Base-by-base conservation (phyloP, 83 land plant genomes). In the Larix sibirica region DNA sequence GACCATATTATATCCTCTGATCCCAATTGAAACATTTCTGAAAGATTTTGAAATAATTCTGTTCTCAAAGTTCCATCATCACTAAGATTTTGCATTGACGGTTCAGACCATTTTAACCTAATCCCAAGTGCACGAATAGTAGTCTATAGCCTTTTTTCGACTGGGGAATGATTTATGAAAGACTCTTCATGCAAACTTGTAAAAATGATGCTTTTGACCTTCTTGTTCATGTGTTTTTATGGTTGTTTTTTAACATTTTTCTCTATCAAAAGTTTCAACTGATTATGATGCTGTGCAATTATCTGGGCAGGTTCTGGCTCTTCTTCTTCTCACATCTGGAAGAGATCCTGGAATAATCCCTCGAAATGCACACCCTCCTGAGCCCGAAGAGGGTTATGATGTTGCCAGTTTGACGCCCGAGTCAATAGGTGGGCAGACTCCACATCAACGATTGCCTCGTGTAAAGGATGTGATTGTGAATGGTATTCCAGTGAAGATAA, bases 311-410 rank as follows among this genome's bases (percentile, higher is more conserved):
- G 88, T 83, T 70, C 80, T 96, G 75, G 66, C 86, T 44, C 82
- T 96, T 50, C 90, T 96, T 65, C 81, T 96, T 56, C 83, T 92
- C 76, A 94, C 98, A 44, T 96, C 98, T 24, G 96, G 95, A 64
- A 92, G 95, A 87, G 98, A 94, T 87, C 96, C 98, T 79, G 98
- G 98, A 33, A 96, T 96, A n/a, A 83, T 96, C 81, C 98, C 98
- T 42, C 93, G 98, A 20, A 94, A 90, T 84, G 59, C 89, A 18
- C 95, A 94, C 79, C 98, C 98, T 56, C 98, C 98, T n/a, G 98
- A 96, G 62, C 96, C 92, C 40, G 98, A 96, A 82, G 98, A 96
- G 82, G 90, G 88, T 56, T 86, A 81, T 56, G 98, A 95, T 65
- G 82, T 85, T 16, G 84, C 86, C 1, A 80, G 44, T 79, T 82